Conservation (phyloP, 257 asterid genomes). For the Solanum chilense region DNA sequence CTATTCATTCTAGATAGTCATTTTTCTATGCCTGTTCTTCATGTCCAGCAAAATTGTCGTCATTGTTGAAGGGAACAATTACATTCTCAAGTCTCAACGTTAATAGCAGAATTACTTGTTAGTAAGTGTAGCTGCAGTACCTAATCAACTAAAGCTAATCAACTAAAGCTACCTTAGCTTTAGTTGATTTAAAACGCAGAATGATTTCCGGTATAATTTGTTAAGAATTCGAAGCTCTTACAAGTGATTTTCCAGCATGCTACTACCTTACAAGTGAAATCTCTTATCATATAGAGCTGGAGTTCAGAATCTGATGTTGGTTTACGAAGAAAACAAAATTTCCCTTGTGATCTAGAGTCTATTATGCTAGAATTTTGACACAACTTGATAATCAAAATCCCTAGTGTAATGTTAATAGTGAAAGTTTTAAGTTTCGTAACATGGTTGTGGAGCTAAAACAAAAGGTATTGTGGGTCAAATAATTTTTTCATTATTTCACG, state of each 20-base stretch:
- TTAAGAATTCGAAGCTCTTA: neutral
- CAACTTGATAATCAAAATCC: too few relatives aligned
- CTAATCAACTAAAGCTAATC: too few relatives aligned
- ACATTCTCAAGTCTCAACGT: neutral
- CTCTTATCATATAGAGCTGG: neutral
- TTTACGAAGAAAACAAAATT: too few relatives aligned
- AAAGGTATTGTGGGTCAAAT: neutral
- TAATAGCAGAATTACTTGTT: neutral
- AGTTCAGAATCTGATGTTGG: neutral
- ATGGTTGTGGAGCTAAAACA: neutral
- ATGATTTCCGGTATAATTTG: too few relatives aligned
- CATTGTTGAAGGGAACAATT: neutral
- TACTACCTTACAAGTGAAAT: too few relatives aligned
- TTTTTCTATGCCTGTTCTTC: neutral
- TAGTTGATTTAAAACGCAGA: too few relatives aligned
- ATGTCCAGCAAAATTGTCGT: neutral
- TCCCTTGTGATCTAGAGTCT: too few relatives aligned
- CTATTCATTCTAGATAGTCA: neutral
- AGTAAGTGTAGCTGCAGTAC: neutral
- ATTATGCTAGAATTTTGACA: neutral
- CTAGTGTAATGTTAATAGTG: neutral
- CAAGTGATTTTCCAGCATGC: neutral
- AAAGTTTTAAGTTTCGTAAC: neutral
- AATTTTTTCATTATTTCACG: neutral
- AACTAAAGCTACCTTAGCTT: too few relatives aligned